Percentiles rank a stretch among this genome's conserved stretches.
Conservation (phyloP, 225 moss, liverwort and hornwort species). For the Sphagnum tenellum region DNA sequence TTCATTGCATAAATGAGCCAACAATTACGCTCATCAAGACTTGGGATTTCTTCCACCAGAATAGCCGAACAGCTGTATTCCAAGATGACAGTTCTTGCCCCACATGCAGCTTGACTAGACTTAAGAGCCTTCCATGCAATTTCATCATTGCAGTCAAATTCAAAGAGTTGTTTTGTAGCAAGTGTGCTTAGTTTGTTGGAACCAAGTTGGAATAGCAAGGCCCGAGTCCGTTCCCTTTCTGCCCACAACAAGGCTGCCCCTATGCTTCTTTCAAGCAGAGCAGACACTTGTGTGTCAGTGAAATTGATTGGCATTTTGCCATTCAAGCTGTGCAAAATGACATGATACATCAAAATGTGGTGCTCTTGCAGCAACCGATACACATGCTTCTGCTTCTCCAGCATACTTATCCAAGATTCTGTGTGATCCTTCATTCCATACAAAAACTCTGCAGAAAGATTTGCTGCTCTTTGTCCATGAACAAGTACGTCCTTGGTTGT, state of each 20-base stretch:
- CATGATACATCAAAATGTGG: background rate
- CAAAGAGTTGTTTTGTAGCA: slow-evolving; percentile 11
- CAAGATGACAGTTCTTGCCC: slow-evolving; percentile 6
- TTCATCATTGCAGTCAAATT: slow-evolving; percentile 13
- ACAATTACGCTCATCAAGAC: too few species aligned
- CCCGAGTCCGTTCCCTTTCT: slow-evolving; percentile 17
- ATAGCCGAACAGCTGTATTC: slow-evolving; percentile 4
- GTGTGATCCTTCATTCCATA: slow-evolving; percentile 13
- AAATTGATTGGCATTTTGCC: slow-evolving; percentile 4
- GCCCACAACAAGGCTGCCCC: slow-evolving; percentile 12
- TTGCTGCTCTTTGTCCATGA: background rate
- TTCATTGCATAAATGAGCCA: too few species aligned
- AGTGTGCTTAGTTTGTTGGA: slow-evolving; percentile 9
- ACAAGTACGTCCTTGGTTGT: too few species aligned
- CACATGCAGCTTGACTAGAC: slow-evolving; percentile 4
- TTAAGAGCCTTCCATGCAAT: slow-evolving; percentile 4
- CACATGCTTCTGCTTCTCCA: slow-evolving; percentile 13
- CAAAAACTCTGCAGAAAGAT: slow-evolving; percentile 7
- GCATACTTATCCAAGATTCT: slow-evolving; percentile 12
- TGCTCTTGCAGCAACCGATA: slow-evolving; percentile 8
- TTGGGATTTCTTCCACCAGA: too few species aligned
- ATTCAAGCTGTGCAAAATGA: background rate
- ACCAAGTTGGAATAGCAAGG: slow-evolving; percentile 14
- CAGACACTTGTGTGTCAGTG: slow-evolving; percentile 1
- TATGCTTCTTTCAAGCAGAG: background rate